Evolutionary conservation across 2,329 filamentous ascomycete species (phyloP).

Genomic region (Sporothrix luriei): DNA sequence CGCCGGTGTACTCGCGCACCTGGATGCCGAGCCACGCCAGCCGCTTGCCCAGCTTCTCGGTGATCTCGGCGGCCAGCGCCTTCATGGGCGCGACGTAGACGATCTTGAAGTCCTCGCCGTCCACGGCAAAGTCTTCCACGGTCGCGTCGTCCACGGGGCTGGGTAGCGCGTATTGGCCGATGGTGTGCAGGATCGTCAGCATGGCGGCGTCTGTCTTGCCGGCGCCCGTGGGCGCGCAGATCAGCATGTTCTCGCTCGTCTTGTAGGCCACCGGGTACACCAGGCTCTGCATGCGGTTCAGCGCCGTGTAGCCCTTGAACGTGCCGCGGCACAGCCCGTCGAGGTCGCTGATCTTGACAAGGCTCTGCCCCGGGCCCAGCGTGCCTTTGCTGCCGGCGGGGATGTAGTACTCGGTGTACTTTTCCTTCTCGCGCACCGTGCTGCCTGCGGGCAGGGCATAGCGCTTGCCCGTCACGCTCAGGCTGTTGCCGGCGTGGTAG

Average conservation of each 20-base stretch:
- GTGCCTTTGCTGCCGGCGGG: conserved; percentile 79
- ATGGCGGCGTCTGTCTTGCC: conserved; percentile 99
- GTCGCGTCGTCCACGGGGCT: conserved; percentile 74
- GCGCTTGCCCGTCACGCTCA: conserved; percentile 77
- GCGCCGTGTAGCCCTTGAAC: conserved; percentile 87
- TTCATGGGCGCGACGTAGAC: conserved; percentile 99
- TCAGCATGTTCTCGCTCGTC: conserved; percentile 97
- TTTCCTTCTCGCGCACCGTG: conserved; percentile 67
- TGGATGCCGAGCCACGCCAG: conserved; percentile 91
- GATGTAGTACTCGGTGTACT: conserved; percentile 87
- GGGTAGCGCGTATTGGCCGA: conserved; percentile 81
- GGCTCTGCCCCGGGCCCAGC: conserved; percentile 69
- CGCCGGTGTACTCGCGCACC: conserved; percentile 91
- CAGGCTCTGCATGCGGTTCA: conserved; percentile 98
- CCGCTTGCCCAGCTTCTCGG: conserved; percentile 87
- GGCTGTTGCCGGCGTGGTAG: conserved; percentile 80
- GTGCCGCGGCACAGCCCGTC: conserved; percentile 89
- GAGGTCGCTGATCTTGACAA: conserved; percentile 78
- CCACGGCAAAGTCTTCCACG: conserved; percentile 78
- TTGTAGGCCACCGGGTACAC: conserved; percentile 94
- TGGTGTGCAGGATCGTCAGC: conserved; percentile 89
- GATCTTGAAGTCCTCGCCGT: conserved; percentile 90
- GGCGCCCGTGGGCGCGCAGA: conserved; percentile 95
- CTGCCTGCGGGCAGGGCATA: conserved; percentile 81
- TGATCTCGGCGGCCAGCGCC: conserved; percentile 92